Percentiles rank a stretch among this genome's conserved stretches.
Evolutionary conservation across 2,329 filamentous ascomycete species (phyloP).

Genomic region (Beauveria varroae): DNA sequence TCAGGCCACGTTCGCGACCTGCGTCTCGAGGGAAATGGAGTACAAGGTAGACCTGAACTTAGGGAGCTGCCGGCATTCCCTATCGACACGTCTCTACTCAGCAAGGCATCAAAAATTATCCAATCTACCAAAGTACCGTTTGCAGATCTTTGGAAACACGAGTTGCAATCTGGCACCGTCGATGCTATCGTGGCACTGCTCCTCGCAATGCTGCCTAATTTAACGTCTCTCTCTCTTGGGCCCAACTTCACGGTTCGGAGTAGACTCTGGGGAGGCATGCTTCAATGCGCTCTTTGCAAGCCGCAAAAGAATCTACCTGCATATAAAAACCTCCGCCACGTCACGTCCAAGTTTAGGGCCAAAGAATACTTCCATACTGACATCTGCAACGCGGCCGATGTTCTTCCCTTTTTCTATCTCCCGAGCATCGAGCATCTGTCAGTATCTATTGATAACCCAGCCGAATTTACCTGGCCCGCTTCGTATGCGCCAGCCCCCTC

Average conservation of each 20-base stretch:
- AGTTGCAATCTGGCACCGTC: neutral
- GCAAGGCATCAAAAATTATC: neutral
- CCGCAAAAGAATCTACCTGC: neutral
- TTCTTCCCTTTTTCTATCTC: neutral
- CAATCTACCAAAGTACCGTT: neutral
- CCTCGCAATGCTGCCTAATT: neutral
- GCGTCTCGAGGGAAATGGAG: neutral
- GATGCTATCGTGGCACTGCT: neutral
- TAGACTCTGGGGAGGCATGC: neutral
- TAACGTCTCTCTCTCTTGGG: neutral
- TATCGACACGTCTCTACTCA: neutral
- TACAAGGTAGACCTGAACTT: neutral
- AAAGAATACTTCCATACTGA: neutral
- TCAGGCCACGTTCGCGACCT: neutral
- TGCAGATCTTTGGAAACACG: neutral
- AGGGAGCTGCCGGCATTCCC: neutral
- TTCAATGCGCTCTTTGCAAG: neutral
- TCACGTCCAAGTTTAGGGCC: neutral
- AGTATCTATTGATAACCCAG: neutral
- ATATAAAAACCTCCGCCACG: neutral
- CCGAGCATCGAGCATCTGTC: neutral
- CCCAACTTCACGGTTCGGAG: neutral
- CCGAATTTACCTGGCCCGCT: neutral
- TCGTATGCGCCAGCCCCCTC: neutral
- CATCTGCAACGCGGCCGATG: neutral